A percentile compares a stretch with the other conserved stretches of the same genome.
Conservation (phyloP, 768 basidiomycete genomes). For the Boletus insuetus region DNA sequence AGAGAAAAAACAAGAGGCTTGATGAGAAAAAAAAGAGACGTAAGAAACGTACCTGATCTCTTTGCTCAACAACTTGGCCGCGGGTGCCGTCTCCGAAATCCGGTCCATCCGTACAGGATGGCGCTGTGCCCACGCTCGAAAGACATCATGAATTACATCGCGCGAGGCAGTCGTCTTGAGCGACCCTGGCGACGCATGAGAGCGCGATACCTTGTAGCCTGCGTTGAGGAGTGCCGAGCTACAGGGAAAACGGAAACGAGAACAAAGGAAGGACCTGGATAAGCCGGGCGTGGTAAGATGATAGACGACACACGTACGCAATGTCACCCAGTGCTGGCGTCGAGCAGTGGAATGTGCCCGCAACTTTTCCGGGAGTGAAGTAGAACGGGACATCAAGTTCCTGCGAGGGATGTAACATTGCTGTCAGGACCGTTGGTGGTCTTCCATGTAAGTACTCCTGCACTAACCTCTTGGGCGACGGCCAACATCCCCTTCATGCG, state of each 20-base stretch:
- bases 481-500: constrained; percentile 97
- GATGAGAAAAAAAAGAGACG: not conserved
- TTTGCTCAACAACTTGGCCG: constrained; percentile 63
- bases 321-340: constrained; percentile 75
- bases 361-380: constrained; percentile 79
- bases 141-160: constrained; percentile 73
- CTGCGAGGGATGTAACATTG: constrained; percentile 34
- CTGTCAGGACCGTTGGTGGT: not conserved
- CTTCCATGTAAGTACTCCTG: not conserved
- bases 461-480: constrained; percentile 79
- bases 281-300: too few species aligned
- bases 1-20: not conserved
- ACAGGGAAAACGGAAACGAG: not conserved
- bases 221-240: constrained; percentile 90
- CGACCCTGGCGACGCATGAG: constrained; percentile 86
- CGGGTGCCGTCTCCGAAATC: constrained; percentile 70
- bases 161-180: constrained; percentile 85
- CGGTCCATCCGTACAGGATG: constrained; percentile 86
- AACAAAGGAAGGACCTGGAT: too few species aligned
- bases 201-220: constrained; percentile 82
- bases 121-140: constrained; percentile 77
- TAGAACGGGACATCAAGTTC: constrained; percentile 80
- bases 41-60: constrained; percentile 54
- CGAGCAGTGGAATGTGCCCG: constrained; percentile 77
- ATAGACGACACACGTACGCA: constrained; percentile 49